Evolutionary conservation across 169 alveolate species (phyloP), one percentile per base, ranked within the genome.

Genomic region (Plasmodium gallinaceum): DNA sequence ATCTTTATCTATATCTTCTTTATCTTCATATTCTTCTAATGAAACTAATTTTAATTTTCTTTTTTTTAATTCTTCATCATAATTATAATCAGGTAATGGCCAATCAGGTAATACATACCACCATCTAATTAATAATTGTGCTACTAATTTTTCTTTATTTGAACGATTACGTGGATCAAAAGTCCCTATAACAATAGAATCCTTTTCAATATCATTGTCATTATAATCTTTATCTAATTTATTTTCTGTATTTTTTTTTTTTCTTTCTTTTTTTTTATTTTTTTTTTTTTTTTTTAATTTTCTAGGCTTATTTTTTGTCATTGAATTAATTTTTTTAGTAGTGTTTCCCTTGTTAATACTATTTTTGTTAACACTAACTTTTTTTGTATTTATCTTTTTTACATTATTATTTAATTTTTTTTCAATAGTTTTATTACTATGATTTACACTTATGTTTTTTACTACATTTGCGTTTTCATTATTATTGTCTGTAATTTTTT

Each of bases 71-170:
- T 92, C 83, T 0, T 76, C 92, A 18, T 76, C 85, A 57, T 94
- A 96, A 76, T 97, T 95, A 66, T 92, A 96, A 76, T 97, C 92
- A 26, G 94, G 95, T 20, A 98, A 97, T 6, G 99, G 99, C 99
- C 99, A 97, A 9, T 96, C 97, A 5, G 99, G 99, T 18, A 97
- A 94, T 16, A 95, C 98, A 80, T 97, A 97, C 98, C 98, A 96
- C 98, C 98, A 97, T 42, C 99, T 66, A 26, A 91, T 78, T 58
- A 93, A 90, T 42, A 93, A 70, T 26, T 93, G 96, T 1, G 96
- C 94, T 22, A 93, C 96, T 39, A 93, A 91, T 32, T 92, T 90
- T 69, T 89, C 95, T 64, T 86, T 93, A 2, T 64, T 12, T 45
- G 90, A 78, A 26, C 96, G 62, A 62, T 88, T 90, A 6, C 88